A percentile compares a stretch with the other conserved stretches of the same genome.
These are phyloP conservation scores for Calonectria pauciramosa DNA, from an alignment of 2,329 filamentous ascomycete genomes.

Conservation along the genomic window DNA sequence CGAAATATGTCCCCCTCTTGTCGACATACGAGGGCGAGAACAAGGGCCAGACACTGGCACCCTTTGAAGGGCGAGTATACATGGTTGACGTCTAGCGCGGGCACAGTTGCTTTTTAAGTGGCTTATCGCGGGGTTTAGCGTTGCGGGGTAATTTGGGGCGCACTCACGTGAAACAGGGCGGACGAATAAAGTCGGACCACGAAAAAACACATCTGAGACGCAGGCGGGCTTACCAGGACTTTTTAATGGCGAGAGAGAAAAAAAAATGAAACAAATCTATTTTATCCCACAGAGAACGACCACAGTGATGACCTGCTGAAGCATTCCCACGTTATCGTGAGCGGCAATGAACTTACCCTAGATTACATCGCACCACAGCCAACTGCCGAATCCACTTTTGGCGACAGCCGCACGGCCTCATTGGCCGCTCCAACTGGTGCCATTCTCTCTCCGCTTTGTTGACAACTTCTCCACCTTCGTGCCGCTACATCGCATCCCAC, in stretches of 20 bases:
- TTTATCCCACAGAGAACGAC: neutral
- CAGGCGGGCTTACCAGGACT: neutral
- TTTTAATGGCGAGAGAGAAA: neutral
- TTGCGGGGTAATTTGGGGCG: slow-evolving; percentile 2
- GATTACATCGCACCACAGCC: neutral
- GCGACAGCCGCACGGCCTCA: neutral
- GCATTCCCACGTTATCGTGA: neutral
- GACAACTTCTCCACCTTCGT: slow-evolving; percentile 24
- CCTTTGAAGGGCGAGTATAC: slow-evolving; percentile 51
- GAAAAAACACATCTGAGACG: neutral
- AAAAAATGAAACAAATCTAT: neutral
- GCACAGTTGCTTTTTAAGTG: neutral
- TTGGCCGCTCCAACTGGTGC: neutral
- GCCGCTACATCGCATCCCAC: slow-evolving; percentile 17
- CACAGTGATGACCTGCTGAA: neutral
- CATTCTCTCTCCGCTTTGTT: neutral
- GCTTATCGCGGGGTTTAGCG: neutral
- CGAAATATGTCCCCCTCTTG: slow-evolving; percentile 44
- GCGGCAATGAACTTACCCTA: neutral
- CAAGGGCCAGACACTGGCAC: slow-evolving; percentile 30
- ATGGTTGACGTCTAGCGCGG: slow-evolving; percentile 31
- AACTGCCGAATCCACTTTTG: neutral
- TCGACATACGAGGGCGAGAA: slow-evolving; percentile 45
- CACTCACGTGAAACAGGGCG: neutral
- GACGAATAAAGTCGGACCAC: neutral